Evolutionary conservation across 371 early-diverging fungal genomes (phyloP).

Genomic region (Rhizopus sp.): DNA sequence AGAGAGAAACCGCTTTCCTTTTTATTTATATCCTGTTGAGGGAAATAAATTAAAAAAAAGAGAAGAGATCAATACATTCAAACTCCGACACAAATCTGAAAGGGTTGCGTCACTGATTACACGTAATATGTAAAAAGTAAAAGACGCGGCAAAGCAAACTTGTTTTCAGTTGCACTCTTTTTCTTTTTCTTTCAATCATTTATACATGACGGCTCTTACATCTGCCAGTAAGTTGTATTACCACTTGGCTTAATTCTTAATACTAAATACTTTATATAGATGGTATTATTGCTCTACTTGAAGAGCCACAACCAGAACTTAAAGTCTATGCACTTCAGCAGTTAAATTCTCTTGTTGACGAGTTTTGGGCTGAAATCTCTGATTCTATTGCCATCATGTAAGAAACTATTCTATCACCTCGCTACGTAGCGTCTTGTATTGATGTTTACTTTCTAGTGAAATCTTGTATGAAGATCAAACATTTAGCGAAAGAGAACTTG

Average conservation of each 20-base stretch:
- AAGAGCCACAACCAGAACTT: slow-evolving; percentile 90
- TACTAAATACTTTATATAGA: slow-evolving; percentile 48
- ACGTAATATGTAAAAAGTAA: not conserved
- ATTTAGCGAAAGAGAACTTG: slow-evolving; percentile 85
- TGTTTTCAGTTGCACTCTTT: slow-evolving; percentile 9
- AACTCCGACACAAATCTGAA: not conserved
- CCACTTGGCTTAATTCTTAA: no score
- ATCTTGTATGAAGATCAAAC: slow-evolving; percentile 88
- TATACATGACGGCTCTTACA: slow-evolving; percentile 46
- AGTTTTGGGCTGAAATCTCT: slow-evolving; percentile 97
- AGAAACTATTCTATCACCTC: not conserved
- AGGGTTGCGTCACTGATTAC: slow-evolving; percentile 5
- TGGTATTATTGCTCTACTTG: slow-evolving; percentile 91
- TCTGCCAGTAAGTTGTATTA: slow-evolving; percentile 44
- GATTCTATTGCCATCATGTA: slow-evolving; percentile 94
- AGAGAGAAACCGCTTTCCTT: not conserved
- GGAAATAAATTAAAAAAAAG: not conserved
- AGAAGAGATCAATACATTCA: not conserved
- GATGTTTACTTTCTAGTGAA: slow-evolving; percentile 61
- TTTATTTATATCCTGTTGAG: not conserved
- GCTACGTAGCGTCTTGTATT: not conserved
- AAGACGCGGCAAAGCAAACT: not conserved
- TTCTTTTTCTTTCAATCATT: slow-evolving; percentile 1
- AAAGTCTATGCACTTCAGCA: slow-evolving; percentile 89
- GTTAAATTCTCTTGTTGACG: slow-evolving; percentile 86